Conservation (phyloP, 2,329 filamentous ascomycete genomes). For the Arthrobotrys conoides region DNA sequence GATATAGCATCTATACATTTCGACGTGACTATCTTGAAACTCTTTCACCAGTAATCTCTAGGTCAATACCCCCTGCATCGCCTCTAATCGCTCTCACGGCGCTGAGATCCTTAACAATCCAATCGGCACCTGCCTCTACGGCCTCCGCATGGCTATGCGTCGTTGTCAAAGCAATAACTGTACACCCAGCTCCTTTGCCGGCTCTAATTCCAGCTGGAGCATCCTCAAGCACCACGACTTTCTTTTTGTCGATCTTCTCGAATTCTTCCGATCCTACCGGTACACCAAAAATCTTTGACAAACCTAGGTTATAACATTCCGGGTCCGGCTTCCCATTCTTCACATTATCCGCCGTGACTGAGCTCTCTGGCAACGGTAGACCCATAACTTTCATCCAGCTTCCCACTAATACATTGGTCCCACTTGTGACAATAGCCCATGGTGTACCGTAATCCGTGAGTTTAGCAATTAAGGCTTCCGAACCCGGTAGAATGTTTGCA, state of each 20-base stretch:
- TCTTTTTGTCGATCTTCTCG: slow-evolving; percentile 58
- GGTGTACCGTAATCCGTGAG: slow-evolving; percentile 76
- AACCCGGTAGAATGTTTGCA: slow-evolving; percentile 85
- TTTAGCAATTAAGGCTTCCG: slow-evolving; percentile 77
- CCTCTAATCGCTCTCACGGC: slow-evolving; percentile 77
- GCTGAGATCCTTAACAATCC: slow-evolving; percentile 83
- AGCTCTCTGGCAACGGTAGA: slow-evolving; percentile 75
- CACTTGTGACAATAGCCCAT: slow-evolving; percentile 90
- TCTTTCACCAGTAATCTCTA: slow-evolving; percentile 52
- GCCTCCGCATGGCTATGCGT: slow-evolving; percentile 83
- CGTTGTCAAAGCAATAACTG: slow-evolving; percentile 85
- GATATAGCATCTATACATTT: slow-evolving; percentile 1
- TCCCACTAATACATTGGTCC: slow-evolving; percentile 76
- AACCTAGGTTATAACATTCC: slow-evolving; percentile 58
- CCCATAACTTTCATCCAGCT: slow-evolving; percentile 79
- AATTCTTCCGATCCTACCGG: slow-evolving; percentile 58
- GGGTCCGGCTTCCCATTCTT: slow-evolving; percentile 83
- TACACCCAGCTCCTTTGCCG: slow-evolving; percentile 87
- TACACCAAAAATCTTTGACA: slow-evolving; percentile 71
- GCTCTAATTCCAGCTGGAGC: slow-evolving; percentile 86
- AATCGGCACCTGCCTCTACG: slow-evolving; percentile 83
- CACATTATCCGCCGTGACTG: slow-evolving; percentile 81
- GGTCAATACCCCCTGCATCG: slow-evolving; percentile 71
- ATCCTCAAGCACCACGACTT: slow-evolving; percentile 86
- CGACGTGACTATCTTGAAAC: slow-evolving; percentile 17